These are phyloP conservation scores for Citrullus mucosospermus DNA, from an alignment of 306 rosid genomes.

Conservation along the genomic window DNA sequence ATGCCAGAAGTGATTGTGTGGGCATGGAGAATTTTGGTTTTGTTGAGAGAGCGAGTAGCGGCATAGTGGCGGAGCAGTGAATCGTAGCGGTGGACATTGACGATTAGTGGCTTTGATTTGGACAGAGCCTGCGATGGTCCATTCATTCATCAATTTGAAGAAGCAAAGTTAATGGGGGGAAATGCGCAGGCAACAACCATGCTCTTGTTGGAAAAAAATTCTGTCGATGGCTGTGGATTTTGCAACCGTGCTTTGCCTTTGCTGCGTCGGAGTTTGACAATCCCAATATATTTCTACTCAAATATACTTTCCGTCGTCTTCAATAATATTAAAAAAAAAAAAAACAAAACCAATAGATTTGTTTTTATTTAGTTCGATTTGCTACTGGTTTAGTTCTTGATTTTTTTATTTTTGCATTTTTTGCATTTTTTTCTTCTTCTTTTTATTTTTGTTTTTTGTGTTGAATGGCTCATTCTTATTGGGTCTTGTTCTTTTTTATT, in stretches of 20 bases:
- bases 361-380: too few species aligned
- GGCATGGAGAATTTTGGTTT: conserved; percentile 54
- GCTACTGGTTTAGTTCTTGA: too few species aligned
- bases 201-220: background rate
- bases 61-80: conserved; percentile 29
- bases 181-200: background rate
- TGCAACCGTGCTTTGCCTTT: background rate
- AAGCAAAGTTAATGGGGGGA: background rate
- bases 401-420: too few species aligned
- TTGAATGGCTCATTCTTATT: too few species aligned
- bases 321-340: too few species aligned
- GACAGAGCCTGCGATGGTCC: conserved; percentile 17
- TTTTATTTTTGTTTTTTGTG: too few species aligned
- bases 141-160: conserved; percentile 25
- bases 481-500: too few species aligned
- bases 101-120: conserved; percentile 15
- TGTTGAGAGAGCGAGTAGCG: conserved; percentile 34
- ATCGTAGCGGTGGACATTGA: conserved; percentile 10
- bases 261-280: background rate
- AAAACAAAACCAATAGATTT: too few species aligned
- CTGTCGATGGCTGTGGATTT: background rate
- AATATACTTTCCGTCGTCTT: too few species aligned
- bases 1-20: conserved; percentile 33
- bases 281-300: too few species aligned
- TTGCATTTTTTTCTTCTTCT: too few species aligned